These are phyloP conservation scores for Eucalyptus albens DNA, from an alignment of 345 rosid species.

Conservation along the genomic window DNA sequence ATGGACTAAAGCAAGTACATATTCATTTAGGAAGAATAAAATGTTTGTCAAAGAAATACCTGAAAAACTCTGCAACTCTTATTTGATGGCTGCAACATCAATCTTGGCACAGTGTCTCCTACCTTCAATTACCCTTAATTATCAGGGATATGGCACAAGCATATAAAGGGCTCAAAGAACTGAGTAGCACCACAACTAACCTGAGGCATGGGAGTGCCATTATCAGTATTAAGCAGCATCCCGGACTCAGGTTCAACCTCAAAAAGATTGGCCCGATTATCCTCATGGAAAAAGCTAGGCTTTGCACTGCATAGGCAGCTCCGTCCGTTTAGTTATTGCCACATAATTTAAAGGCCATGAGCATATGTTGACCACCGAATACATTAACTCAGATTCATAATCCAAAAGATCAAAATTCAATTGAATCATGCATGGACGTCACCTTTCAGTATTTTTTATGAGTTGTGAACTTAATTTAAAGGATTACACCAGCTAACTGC, in stretches of 20 bases:
- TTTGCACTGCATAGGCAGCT: constrained; percentile 52
- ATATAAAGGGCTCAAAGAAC: not conserved
- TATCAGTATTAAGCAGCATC: constrained; percentile 87
- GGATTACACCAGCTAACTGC: not conserved
- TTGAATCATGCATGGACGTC: not conserved
- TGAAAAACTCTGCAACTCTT: constrained; percentile 58
- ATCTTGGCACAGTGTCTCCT: constrained; percentile 37
- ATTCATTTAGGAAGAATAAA: not conserved
- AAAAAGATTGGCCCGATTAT: constrained; percentile 71
- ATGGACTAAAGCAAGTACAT: not conserved
- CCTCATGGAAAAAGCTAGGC: constrained; percentile 95
- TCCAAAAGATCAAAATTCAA: not conserved
- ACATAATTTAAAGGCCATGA: not conserved
- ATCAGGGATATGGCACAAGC: not conserved
- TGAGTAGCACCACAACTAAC: constrained; percentile 10
- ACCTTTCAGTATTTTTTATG: not conserved
- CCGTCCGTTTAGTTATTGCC: not conserved
- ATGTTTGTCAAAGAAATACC: constrained; percentile 13
- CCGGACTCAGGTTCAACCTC: constrained; percentile 85
- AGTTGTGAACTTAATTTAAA: not conserved
- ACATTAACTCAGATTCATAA: not conserved
- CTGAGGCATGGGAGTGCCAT: constrained; percentile 94
- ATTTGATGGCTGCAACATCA: constrained; percentile 18
- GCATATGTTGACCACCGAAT: not conserved
- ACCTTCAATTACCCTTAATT: constrained; percentile 27